phyloP scores from a whole-genome alignment of 257 asterid genomes.

The Solanum chmielewskii region DNA sequence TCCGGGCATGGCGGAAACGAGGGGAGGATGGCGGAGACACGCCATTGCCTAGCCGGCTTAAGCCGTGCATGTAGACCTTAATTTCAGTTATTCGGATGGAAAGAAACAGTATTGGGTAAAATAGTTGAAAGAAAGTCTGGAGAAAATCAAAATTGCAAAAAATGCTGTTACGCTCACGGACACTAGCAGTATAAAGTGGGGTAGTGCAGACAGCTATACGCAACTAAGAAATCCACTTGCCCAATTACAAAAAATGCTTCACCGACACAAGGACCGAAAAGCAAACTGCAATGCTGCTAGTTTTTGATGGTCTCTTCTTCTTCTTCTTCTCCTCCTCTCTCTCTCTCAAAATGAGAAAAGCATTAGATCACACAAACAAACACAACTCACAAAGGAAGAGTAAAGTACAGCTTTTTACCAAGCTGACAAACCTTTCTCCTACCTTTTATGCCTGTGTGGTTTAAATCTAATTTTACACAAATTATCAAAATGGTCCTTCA shows the following conservation, averaged over 20 bases:
- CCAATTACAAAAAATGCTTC: neutral
- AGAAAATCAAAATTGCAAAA: neutral
- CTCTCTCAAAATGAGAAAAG: neutral
- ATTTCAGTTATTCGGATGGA: neutral
- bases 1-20: slow-evolving; percentile 54
- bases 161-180: neutral
- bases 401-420: neutral
- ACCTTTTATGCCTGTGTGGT: neutral
- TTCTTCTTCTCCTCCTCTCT: neutral
- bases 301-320: neutral
- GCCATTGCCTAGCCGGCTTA: slow-evolving; percentile 88
- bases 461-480: neutral
- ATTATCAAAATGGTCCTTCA: neutral
- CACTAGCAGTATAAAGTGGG: neutral
- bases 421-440: neutral
- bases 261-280: neutral
- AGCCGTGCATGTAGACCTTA: slow-evolving; percentile 66
- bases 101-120: neutral
- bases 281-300: neutral
- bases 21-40: slow-evolving; percentile 75
- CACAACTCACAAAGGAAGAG: neutral
- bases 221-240: neutral
- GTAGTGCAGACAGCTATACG: neutral
- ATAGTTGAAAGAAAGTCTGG: neutral
- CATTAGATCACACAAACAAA: neutral